Evolutionary conservation across 495 filamentous ascomycete genomes (phyloP).

Genomic region (Penicillium mononematosum): DNA sequence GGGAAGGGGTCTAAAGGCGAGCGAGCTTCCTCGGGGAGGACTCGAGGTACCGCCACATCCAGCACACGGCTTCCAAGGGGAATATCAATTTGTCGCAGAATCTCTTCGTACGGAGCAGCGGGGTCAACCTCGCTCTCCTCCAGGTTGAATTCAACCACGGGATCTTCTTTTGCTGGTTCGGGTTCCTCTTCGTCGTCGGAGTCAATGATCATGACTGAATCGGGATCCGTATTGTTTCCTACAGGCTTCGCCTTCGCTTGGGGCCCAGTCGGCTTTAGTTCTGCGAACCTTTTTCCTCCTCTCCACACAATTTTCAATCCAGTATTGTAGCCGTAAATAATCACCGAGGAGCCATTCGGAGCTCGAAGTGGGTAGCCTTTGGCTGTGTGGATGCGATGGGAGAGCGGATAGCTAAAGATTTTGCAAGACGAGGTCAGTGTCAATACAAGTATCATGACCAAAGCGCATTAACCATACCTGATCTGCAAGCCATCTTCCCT

Average conservation of each 20-base stretch:
- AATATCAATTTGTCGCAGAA: constrained; percentile 67
- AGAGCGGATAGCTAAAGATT: constrained; percentile 66
- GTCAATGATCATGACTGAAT: constrained; percentile 73
- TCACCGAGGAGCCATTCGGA: constrained; percentile 79
- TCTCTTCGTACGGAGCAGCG: constrained; percentile 50
- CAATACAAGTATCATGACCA: constrained; percentile 3
- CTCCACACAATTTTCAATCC: constrained; percentile 79
- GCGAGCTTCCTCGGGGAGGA: constrained; percentile 46
- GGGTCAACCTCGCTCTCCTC: constrained; percentile 61
- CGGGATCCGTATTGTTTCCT: constrained; percentile 42
- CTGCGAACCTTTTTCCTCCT: constrained; percentile 67
- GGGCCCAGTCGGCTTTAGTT: constrained; percentile 26
- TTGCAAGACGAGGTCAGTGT: constrained; percentile 14
- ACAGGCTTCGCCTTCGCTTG: constrained; percentile 26
- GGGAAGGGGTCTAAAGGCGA: constrained; percentile 57
- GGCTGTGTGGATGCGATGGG: constrained; percentile 69
- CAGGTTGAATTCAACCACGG: constrained; percentile 50
- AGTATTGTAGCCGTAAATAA: constrained; percentile 78
- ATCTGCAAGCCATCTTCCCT: constrained; percentile 53
- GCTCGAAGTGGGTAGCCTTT: constrained; percentile 73
- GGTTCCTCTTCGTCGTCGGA: constrained; percentile 70
- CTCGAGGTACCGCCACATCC: constrained; percentile 57
- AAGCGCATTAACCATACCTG: constrained; percentile 36
- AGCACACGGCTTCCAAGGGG: constrained; percentile 61
- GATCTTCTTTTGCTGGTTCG: constrained; percentile 36